Conservation (phyloP, 371 early-diverging fungal species). For the Mucor mucedo region DNA sequence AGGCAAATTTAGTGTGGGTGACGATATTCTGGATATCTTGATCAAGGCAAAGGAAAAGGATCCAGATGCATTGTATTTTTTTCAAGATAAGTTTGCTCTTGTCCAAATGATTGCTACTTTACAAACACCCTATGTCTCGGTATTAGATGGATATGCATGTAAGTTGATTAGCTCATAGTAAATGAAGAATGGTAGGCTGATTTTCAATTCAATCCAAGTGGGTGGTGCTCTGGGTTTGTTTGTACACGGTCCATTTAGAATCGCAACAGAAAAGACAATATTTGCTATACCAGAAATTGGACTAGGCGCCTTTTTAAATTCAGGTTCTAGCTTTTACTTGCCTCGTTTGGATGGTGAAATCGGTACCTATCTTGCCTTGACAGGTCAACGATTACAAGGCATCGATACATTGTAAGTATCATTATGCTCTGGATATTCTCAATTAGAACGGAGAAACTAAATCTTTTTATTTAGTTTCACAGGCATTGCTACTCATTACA, state of each 20-base stretch:
- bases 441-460: not conserved
- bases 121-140: constrained; percentile 85
- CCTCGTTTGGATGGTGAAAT: constrained; percentile 91
- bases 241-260: constrained; percentile 87
- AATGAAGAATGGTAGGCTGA: too few relatives aligned
- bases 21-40: constrained; percentile 81
- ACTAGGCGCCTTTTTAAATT: constrained; percentile 94
- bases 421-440: not conserved
- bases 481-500: constrained; percentile 97
- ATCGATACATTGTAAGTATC: constrained; percentile 81
- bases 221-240: constrained; percentile 97
- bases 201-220: constrained; percentile 54
- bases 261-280: constrained; percentile 91
- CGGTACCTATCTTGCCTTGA: constrained; percentile 92
- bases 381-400: constrained; percentile 85
- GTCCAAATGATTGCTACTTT: constrained; percentile 90
- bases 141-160: constrained; percentile 58
- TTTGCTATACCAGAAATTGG: constrained; percentile 94
- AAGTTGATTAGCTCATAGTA: not conserved
- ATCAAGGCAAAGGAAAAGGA: constrained; percentile 47
- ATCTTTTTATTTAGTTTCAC: constrained; percentile 60
- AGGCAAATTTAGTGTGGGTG: constrained; percentile 94
- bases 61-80: constrained; percentile 77
- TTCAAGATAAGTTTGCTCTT: constrained; percentile 89
- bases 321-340: constrained; percentile 93